Base-by-base conservation (phyloP, 129 eudicot genomes). In the Flaveria robusta region DNA sequence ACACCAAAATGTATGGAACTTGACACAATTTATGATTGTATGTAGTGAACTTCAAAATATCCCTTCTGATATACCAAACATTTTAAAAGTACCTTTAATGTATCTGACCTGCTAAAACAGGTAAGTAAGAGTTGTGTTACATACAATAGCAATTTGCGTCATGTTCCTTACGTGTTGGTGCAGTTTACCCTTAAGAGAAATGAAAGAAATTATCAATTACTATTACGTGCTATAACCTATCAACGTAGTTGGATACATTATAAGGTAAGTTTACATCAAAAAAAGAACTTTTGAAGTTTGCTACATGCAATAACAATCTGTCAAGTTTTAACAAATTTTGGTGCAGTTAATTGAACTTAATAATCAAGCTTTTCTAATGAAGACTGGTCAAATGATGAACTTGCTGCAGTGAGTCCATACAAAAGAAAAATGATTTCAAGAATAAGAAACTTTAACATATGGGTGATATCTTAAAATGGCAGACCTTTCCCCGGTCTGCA, bases 311-410 rank as follows among this genome's bases (percentile, higher is more conserved):
- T 10, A 49, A 16, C 23, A 52, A 56, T 56, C 1, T 56, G 64
- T 56, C 31, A 20, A 20, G 64, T 56, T 56, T 34, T 47, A 7
- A 47, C 52, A 47, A 14, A 47, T 47, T 5, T 51, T 51, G 64
- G 64, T 54, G 60, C 60, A 8, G 11, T 2, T 56, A 22, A 56
- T 27, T 13, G 4, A 20, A 9, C 67, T 20, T 42, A 23, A 46
- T n/a, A 9, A 39, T 2, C 16, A 29, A 79, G 55, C 39, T 54
- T 46, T 43, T 45, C 5, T 49, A 54, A 24, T 60, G 14, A 41
- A 70, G 24, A 8, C 3, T 46, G 45, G 19, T 67, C 24, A 69
- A 5, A 22, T 68, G 62, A 69, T 56, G 56, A 52, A 75, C 58
- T 23, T 20, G 11, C 39, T 41, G 59, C 45, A 22, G 26, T 29